Base-by-base conservation (phyloP, 176 grass and related monocot species). In the Typha latifolia region DNA sequence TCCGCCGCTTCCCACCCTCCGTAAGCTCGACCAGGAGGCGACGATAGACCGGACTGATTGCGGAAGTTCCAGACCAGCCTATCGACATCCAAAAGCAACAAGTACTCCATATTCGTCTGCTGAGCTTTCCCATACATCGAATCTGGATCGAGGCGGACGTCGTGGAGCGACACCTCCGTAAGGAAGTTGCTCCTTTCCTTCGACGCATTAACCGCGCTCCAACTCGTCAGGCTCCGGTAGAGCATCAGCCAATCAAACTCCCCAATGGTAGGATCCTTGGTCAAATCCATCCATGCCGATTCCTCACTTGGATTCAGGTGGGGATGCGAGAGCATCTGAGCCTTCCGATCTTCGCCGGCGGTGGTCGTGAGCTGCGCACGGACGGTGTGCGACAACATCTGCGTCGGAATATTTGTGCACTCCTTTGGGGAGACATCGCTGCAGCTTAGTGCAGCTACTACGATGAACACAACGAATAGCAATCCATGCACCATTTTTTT, bases 101-200 rank as follows among this genome's bases (percentile, higher is more conserved):
- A 80, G 77, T 95, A 95, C 80, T 95, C 90, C 14, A 90, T 78
- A 68, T 90, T 95, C 5, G 90, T 95, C 64, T 68, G 67, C 83
- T 95, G 80, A 32, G 86, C 90, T 0, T 34, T 69, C 63, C 80
- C 90, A 63, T 86, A 86, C 47, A 69, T 49, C n/a, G 56, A 66
- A 64, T 86, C 74, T 31, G 83, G 72, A 59, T 86, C 83, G 13
- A 95, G 70, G 3, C 78, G 63, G 68, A 95, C 80, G 48, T 90
- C 86, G 12, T 90, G 83, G 48, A 95, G 90, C 18, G 82, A 73
- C 48, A 64, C 83, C 74, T 84, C 86, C 57, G 66, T 75, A 22
- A 95, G 50, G 55, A 90, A 79, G 52, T 66, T 1, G 1, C 49
- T 27, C 0, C 64, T 79, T 12, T 49, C 67, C 5, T 80, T 37